Conservation (phyloP, 345 rosid genomes). For the Moringa oleifera region DNA sequence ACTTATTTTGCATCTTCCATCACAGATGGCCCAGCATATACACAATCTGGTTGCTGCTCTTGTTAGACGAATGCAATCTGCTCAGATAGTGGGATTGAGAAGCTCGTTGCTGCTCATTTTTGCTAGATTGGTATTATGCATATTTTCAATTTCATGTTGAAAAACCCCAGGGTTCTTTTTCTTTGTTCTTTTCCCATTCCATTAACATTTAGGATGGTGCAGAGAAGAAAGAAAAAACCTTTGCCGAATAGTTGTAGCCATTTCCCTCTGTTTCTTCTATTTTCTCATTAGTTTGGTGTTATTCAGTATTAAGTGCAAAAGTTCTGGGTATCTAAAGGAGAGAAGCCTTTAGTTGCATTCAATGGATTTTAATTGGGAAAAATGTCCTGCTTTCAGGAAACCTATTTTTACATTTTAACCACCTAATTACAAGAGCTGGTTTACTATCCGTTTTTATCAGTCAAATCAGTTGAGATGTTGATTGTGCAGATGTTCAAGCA, state of each 20-base stretch:
- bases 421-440: neutral
- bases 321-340: neutral
- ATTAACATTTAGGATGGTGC: neutral
- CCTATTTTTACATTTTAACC: too few species aligned
- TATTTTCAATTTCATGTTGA: neutral
- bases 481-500: neutral
- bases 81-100: conserved; percentile 65
- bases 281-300: too few species aligned
- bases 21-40: conserved; percentile 79
- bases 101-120: conserved; percentile 79
- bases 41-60: conserved; percentile 74
- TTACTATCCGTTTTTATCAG: too few species aligned
- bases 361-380: neutral
- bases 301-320: too few species aligned
- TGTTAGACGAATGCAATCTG: conserved; percentile 82
- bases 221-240: neutral
- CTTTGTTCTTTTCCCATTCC: conserved; percentile 2
- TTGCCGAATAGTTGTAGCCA: neutral
- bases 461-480: neutral
- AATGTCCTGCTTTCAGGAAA: neutral
- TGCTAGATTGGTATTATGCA: conserved; percentile 74
- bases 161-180: neutral
- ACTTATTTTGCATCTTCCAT: conserved; percentile 87
- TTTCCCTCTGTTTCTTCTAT: too few species aligned
- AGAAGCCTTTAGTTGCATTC: neutral